Conservation (phyloP, 2,329 filamentous ascomycete genomes). For the Fusarium virguliforme region DNA sequence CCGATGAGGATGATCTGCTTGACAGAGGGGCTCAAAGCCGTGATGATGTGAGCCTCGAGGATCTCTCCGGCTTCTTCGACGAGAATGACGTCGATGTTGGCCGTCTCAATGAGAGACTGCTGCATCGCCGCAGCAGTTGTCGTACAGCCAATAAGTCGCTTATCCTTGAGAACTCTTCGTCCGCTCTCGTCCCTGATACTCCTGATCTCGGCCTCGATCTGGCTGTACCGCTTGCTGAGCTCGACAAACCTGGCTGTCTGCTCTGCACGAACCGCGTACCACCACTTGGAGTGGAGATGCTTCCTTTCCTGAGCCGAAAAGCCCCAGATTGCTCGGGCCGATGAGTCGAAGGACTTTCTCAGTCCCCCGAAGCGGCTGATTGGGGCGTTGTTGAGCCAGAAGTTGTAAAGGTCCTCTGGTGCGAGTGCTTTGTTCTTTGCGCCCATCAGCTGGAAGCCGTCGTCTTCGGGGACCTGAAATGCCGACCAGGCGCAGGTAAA, state of each 20-base stretch:
- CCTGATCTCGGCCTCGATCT: constrained; percentile 59
- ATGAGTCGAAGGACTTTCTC: constrained; percentile 37
- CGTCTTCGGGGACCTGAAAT: constrained; percentile 65
- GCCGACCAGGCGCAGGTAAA: constrained; percentile 70
- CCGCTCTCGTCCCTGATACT: constrained; percentile 63
- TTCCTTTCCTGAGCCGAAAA: constrained; percentile 60
- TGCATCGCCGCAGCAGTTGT: constrained; percentile 80
- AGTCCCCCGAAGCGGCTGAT: constrained; percentile 8
- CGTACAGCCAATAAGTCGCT: constrained; percentile 78
- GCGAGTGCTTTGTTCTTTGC: constrained; percentile 62
- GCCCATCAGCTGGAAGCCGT: constrained; percentile 66
- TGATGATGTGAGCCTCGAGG: constrained; percentile 75
- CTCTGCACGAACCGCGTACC: constrained; percentile 65
- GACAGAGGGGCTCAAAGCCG: constrained; percentile 69
- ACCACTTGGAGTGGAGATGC: constrained; percentile 61
- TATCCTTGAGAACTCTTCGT: constrained; percentile 63
- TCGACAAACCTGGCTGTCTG: constrained; percentile 60
- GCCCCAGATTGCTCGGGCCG: constrained; percentile 66
- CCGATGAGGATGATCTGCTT: constrained; percentile 80
- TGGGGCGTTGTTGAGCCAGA: constrained; percentile 35
- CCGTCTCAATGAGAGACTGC: constrained; percentile 66
- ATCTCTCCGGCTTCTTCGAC: constrained; percentile 84
- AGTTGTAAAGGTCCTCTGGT: constrained; percentile 36
- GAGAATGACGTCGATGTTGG: constrained; percentile 72
- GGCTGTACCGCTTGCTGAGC: constrained; percentile 60